phyloP scores from a whole-genome alignment of 1,284 basidiomycete genomes.

The Heterobasidion occidentale region DNA sequence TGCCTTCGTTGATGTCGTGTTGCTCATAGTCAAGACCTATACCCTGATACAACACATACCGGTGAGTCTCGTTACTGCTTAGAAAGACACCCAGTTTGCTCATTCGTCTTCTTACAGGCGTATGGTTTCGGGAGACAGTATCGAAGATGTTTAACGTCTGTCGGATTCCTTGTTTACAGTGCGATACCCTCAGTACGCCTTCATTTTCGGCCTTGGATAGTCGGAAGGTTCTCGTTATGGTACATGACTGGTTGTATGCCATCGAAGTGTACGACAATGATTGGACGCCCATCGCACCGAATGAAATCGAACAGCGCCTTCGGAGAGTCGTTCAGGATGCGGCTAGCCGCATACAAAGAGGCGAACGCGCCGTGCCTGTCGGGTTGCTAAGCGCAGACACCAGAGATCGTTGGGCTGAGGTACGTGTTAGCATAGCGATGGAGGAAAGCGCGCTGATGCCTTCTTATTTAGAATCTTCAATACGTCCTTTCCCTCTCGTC shows the following conservation, averaged over 20 bases:
- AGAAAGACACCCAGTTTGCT: slow-evolving; percentile 2
- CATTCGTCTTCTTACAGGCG: slow-evolving; percentile 27
- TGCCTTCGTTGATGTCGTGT: neutral
- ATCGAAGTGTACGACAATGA: slow-evolving; percentile 56
- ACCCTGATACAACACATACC: slow-evolving; percentile 48
- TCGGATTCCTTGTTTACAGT: slow-evolving; percentile 60
- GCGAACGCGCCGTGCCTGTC: slow-evolving; percentile 54
- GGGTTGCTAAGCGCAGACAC: slow-evolving; percentile 77
- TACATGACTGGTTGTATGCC: slow-evolving; percentile 80
- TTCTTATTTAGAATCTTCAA: slow-evolving; percentile 53
- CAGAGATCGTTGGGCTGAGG: slow-evolving; percentile 80
- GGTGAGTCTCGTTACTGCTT: slow-evolving; percentile 24
- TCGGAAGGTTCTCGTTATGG: slow-evolving; percentile 62
- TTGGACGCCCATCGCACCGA: slow-evolving; percentile 26
- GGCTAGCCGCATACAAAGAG: slow-evolving; percentile 36
- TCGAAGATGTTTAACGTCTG: slow-evolving; percentile 70
- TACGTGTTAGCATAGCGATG: slow-evolving; percentile 24
- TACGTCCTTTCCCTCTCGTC: slow-evolving; percentile 65
- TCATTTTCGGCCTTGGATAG: slow-evolving; percentile 35
- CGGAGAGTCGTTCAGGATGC: slow-evolving; percentile 69
- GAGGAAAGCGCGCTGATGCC: slow-evolving; percentile 5
- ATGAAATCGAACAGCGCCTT: slow-evolving; percentile 64
- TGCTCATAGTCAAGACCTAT: slow-evolving; percentile 42
- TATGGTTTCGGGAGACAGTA: slow-evolving; percentile 56
- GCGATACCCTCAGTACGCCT: slow-evolving; percentile 57